Conservation (phyloP, 192 early-diverging fungal genomes). For the Coemansia sp. region DNA sequence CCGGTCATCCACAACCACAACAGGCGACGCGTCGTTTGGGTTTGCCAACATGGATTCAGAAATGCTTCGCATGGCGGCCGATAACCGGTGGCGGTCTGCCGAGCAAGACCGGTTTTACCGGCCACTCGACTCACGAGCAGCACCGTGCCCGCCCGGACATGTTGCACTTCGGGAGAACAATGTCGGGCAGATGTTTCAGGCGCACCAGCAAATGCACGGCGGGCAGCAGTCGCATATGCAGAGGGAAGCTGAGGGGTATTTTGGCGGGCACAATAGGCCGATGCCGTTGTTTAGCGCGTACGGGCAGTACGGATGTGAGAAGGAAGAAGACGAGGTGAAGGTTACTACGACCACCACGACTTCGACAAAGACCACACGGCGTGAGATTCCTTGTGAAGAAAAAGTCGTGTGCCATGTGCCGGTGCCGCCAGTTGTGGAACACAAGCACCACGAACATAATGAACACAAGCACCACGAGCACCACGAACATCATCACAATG, state of each 20-base stretch:
- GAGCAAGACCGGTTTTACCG: slow-evolving; percentile 32
- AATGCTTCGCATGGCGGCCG: slow-evolving; percentile 44
- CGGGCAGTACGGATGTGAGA: slow-evolving; percentile 6
- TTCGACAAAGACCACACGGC: slow-evolving; percentile 25
- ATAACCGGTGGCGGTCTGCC: slow-evolving; percentile 32
- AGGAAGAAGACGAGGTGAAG: slow-evolving; percentile 35
- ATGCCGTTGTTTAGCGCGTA: slow-evolving; percentile 35
- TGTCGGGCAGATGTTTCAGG: slow-evolving; percentile 25
- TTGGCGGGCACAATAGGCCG: slow-evolving; percentile 21
- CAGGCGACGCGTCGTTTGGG: slow-evolving; percentile 45
- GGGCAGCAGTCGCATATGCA: slow-evolving; percentile 33
- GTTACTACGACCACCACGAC: slow-evolving; percentile 43
- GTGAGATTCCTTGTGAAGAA: slow-evolving; percentile 9
- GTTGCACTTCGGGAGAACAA: slow-evolving; percentile 35
- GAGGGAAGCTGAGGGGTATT: slow-evolving; percentile 29
- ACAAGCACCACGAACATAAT: slow-evolving; percentile 1
- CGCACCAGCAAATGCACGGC: slow-evolving; percentile 33
- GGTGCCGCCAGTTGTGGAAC: slow-evolving; percentile 11
- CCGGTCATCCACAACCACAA: slow-evolving; percentile 39
- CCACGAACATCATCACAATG: slow-evolving; percentile 10
- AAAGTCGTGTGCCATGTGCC: slow-evolving; percentile 14
- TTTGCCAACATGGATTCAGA: slow-evolving; percentile 49
- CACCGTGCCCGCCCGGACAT: slow-evolving; percentile 24
- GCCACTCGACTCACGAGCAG: slow-evolving; percentile 14
- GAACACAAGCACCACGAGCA: neutral